Evolutionary conservation across 202 grass and related monocot genomes (phyloP).

Genomic region (Eragrostis tef): DNA sequence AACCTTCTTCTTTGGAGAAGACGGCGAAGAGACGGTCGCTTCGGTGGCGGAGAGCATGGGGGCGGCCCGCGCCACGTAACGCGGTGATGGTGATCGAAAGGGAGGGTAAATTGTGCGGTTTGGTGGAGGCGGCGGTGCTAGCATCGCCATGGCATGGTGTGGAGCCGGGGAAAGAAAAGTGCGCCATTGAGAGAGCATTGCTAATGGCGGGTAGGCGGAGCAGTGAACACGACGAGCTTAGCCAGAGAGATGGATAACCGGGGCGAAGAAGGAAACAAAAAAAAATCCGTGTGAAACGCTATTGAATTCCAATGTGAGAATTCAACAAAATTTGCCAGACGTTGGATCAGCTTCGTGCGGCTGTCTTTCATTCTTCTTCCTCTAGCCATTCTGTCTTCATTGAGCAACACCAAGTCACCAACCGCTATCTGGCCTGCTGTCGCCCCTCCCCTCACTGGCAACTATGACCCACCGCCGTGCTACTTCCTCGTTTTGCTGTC

Average conservation of each 20-base stretch:
- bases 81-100: background rate
- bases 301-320: no score
- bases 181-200: slow-evolving; percentile 41
- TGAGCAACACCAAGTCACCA: no score
- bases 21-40: background rate
- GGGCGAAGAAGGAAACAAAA: background rate
- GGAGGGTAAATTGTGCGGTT: background rate
- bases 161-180: background rate
- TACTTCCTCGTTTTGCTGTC: no score
- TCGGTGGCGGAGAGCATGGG: slow-evolving; percentile 5
- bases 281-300: no score
- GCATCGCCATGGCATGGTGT: slow-evolving; percentile 30
- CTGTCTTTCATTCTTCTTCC: no score
- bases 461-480: no score
- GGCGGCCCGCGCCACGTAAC: background rate
- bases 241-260: slow-evolving; percentile 12
- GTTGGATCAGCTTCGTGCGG: no score
- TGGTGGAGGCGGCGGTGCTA: background rate
- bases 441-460: no score
- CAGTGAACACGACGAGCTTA: background rate
- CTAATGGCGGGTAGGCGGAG: background rate
- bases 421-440: no score
- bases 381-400: no score
- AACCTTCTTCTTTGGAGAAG: slow-evolving; percentile 70
- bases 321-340: no score